Evolutionary conservation across 2,329 filamentous ascomycete species (phyloP), one percentile per base, ranked within the genome.

Genomic region (Clonostachys solani): DNA sequence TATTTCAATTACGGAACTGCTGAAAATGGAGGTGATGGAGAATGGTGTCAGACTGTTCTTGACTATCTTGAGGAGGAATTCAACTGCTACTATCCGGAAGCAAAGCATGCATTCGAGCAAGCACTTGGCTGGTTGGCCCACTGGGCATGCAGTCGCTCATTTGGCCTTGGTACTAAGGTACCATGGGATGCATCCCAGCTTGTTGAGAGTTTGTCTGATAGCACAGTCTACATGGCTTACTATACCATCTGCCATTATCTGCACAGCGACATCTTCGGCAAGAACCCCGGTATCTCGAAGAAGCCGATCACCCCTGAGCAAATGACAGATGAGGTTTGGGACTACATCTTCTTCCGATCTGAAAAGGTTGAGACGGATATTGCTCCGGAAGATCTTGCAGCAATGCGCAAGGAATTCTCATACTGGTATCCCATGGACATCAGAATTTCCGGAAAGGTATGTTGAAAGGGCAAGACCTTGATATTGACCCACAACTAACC

Each of bases 341-440:
- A 99, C 68, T 96, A 95, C 63, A 73, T 97, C 56, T 96, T 97
- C 72, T 86, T 82, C 62, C 83, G 89, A 48, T 81, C 83, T 16
- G 84, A 90, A 43, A 67, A 86, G 47, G 78, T 75, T 51, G 80
- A 92, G 29, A 81, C 86, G 15, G 71, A 89, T 36, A 95, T 96
- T 50, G 75, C 83, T 50, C 82, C 85, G 66, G 81, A 85, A 50
- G 81, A 81, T 4, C 77, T 99, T 41, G 81, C 89, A 61, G 79
- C 81, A 38, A 87, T 99, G 87, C 81, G 91, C 50, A 81, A 92
- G 60, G 90, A 95, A 59, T 97, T 97, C 59, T 87, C 94, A 66
- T 99, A 96, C 78, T 97, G 90, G 77, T 99, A 97, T 67, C 94
- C 94, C 38, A 75, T 97, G 45, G 92, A 97, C 60, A 75, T 96